These are phyloP conservation scores for Solanum piurae DNA, from an alignment of 257 asterid species.

Conservation along the genomic window DNA sequence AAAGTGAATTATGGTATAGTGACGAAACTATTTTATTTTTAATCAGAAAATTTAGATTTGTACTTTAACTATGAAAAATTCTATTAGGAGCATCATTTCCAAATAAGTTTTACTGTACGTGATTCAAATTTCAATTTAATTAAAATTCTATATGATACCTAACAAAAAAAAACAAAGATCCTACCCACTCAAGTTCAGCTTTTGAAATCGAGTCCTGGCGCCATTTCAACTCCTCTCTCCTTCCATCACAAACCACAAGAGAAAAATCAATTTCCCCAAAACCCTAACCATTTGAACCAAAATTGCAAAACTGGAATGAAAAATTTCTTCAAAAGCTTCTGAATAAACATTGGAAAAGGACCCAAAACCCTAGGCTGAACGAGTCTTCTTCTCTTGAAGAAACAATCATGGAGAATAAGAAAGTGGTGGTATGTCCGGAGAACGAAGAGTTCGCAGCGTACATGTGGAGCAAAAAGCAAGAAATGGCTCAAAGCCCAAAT, in stretches of 20 bases:
- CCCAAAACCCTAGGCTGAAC: neutral
- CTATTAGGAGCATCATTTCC: accelerated
- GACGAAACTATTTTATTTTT: accelerated
- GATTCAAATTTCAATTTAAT: too few relatives aligned
- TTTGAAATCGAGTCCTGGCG: constrained; percentile 5
- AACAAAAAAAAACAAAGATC: too few relatives aligned
- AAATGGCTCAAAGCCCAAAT: constrained; percentile 51
- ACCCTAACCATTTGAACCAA: neutral
- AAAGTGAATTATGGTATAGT: too few relatives aligned
- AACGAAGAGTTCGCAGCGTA: constrained; percentile 62
- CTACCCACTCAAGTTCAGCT: neutral
- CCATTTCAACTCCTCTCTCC: neutral
- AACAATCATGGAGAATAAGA: constrained; percentile 31
- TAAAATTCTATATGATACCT: too few relatives aligned
- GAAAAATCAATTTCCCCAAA: neutral
- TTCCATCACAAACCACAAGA: neutral
- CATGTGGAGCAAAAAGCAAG: constrained; percentile 57
- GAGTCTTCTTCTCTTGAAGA: neutral
- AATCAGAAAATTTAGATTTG: accelerated
- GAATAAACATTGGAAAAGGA: neutral
- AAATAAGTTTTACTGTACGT: too few relatives aligned
- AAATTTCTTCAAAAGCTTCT: neutral
- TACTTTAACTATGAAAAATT: too few relatives aligned
- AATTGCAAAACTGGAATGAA: neutral
- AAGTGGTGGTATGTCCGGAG: constrained; percentile 41